Evolutionary conservation across 805 yeast genomes (phyloP), one percentile per base, ranked within the genome.

Genomic region (Scheffersomyces coipomensis): DNA sequence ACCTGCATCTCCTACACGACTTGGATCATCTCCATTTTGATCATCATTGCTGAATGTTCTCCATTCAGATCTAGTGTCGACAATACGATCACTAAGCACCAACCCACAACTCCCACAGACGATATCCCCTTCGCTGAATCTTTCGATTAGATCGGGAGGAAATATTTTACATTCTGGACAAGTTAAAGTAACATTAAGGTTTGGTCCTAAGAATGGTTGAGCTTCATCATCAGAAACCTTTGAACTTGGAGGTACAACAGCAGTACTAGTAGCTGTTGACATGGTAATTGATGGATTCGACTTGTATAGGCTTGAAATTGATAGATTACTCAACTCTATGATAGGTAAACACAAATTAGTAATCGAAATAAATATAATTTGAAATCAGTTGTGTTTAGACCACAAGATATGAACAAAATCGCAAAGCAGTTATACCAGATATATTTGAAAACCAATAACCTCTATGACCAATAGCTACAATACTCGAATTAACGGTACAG

Each of bases 1-100:
- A 13, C 89, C 83, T 4, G 97, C 97, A 58, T 90, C 97, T 63
- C 99, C 99, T 47, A 91, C 99, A 86, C 99, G 98, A 49, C 93
- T 83, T 4, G 99, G 99, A 61, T 91, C 99, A 62, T 89, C 97
- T 53, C 95, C 96, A 52, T 91, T 93, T 62, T 91, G 98, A 62
- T 91, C 99, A 61, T 91, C 99, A 58, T 93, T 93, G 43, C 95
- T 84, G 62, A 91, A 91, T 2, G 99, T 93, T 71, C 99, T 86
- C 99, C 99, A 91, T 71, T 91, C 99, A 1, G 97, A 88, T 50
- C 98, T 75, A 4, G 96, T 90, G 56, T 91, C 99, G 22, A 91
- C 96, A 37, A 91, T 83, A 47, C 90, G 76, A 58, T 89, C 96
- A 51, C 96, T 87, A 18, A 93, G 75, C 1, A 91, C 98, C 42